phyloP scores from a whole-genome alignment of 352 stramenopile genomes.

The Lagenidium sp. region DNA sequence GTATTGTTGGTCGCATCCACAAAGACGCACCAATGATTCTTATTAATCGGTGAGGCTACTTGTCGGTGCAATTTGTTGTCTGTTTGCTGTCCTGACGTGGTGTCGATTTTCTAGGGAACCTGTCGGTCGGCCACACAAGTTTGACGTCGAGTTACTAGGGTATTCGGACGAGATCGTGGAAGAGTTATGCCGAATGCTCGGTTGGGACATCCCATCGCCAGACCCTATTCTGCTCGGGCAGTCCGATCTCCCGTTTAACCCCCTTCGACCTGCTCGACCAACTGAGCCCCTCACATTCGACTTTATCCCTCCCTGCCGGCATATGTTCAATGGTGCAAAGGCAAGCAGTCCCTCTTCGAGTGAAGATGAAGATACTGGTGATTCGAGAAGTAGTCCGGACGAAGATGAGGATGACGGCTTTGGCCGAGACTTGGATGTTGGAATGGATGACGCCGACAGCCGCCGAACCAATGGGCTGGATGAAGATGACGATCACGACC shows the following conservation, averaged over 20 bases:
- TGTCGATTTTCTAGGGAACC: conserved; percentile 34
- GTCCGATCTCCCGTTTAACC: conserved; percentile 34
- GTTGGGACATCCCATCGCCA: conserved; percentile 68
- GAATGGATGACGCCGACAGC: conserved; percentile 26
- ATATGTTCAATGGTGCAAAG: conserved; percentile 70
- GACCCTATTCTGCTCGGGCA: conserved; percentile 57
- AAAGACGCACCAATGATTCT: conserved; percentile 80
- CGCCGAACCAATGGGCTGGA: conserved; percentile 11
- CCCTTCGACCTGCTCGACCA: conserved; percentile 11
- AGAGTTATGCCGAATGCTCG: conserved; percentile 64
- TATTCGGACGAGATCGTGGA: conserved; percentile 83
- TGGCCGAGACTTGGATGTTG: conserved; percentile 9
- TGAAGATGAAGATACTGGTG: conserved; percentile 28
- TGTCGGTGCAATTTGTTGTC: background rate
- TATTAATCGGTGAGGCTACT: conserved; percentile 49
- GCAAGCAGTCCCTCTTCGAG: conserved; percentile 47
- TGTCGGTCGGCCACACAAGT: conserved; percentile 71
- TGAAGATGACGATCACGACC: conserved; percentile 52
- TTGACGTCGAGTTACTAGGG: conserved; percentile 76
- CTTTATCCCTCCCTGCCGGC: conserved; percentile 55
- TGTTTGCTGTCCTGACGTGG: conserved; percentile 1
- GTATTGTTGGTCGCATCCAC: conserved; percentile 76
- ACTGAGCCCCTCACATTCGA: conserved; percentile 40
- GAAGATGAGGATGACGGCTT: conserved; percentile 8
- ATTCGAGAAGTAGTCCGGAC: conserved; percentile 11